Evolutionary conservation across 139 green algal genomes (phyloP), one percentile per base, ranked within the genome.

Genomic region (Chlamydomonas incerta): DNA sequence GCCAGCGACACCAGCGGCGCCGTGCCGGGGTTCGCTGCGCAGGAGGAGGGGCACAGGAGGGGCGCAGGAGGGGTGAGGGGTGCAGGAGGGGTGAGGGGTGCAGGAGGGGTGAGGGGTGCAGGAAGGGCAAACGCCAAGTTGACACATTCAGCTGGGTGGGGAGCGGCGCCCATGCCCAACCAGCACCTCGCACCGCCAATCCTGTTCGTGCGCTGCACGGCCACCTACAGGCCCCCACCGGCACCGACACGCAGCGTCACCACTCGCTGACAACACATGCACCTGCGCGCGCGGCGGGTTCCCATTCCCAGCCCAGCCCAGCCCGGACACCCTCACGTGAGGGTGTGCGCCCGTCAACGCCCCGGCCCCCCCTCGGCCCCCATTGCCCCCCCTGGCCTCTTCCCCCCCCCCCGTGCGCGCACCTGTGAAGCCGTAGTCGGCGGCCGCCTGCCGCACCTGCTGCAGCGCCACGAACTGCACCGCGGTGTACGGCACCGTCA

Each of bases 381-480:
- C n/a, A 18, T 17, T 71, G 20, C 65, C 13, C 29, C 65, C 10
- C 11, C 65, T 71, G 29, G 13, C 65, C 65, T 6, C 65, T 23
- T 8, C 29, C 6, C 37, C 67, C 21, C 34, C 6, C 26, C 46
- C 23, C 15, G 31, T 0, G 52, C 24, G 0, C 68, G 58, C 31
- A 90, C 87, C 81, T 34, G 75, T 76, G 34, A 90, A 55, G 13
- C 88, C 89, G 18, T 92, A 35, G 65, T 77, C 68, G 23, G 74
- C 74, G 14, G 91, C 91, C 10, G 88, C 18, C 8, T 91, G 82
- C 60, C 93, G 94, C 85, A 92, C 94, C 69, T 97, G 90, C 67
- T 96, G 90, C 71, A 99, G 84, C 9, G 96, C 90, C n/a, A 97
- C 93, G 83, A 99, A 99, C 88, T 99, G 98, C 13, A 99, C 95